Conservation (phyloP, 2,329 filamentous ascomycete species). For the Aureobasidium sp. region DNA sequence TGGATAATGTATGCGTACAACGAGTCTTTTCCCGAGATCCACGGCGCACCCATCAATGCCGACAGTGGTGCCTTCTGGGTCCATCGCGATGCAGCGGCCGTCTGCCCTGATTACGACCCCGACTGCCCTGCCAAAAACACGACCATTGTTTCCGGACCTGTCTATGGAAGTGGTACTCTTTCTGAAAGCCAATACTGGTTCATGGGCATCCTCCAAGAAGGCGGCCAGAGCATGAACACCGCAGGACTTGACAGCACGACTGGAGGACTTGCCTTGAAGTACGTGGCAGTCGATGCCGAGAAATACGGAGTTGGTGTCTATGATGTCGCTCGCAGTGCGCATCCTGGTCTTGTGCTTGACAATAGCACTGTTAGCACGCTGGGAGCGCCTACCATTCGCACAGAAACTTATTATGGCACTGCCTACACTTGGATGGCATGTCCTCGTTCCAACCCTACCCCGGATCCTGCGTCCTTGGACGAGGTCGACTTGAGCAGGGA, state of each 20-base stretch:
- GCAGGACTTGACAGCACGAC: neutral
- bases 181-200: neutral
- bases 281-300: neutral
- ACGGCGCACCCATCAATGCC: conserved; percentile 12
- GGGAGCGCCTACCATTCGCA: neutral
- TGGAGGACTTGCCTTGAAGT: neutral
- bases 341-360: neutral
- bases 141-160: conserved; percentile 7
- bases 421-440: conserved; percentile 6
- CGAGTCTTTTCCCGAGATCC: conserved; percentile 9
- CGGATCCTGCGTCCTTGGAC: neutral
- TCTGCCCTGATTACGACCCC: conserved; percentile 9
- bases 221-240: neutral
- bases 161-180: neutral
- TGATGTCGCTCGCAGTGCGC: neutral
- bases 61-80: conserved; percentile 11
- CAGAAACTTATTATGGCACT: neutral
- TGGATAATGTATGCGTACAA: conserved; percentile 11
- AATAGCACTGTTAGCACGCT: neutral
- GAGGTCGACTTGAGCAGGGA: neutral
- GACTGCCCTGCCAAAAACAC: conserved; percentile 7
- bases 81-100: neutral
- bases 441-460: neutral
- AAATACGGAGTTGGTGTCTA: neutral
- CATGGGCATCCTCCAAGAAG: conserved; percentile 2